Evolutionary conservation across 805 yeast species (phyloP), one percentile per base, ranked within the genome.

Genomic region (Blastobotrys mokoenaii): DNA sequence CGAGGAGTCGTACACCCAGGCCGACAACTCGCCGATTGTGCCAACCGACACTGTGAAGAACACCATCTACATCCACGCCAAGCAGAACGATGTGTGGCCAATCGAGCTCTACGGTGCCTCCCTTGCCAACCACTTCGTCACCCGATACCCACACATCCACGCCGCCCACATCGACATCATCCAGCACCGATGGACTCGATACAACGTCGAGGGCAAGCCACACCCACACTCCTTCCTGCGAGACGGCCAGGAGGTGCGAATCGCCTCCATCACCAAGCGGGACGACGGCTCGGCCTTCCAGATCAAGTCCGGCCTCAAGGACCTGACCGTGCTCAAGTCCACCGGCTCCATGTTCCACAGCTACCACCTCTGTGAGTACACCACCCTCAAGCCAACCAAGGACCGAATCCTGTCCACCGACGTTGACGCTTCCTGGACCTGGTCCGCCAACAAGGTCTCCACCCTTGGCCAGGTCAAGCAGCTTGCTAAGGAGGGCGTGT

Each of bases 21-120:
- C 96, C 33, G 94, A 89, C 67, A 89, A 89, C 69, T 61, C 84
- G 2, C 76, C 84, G n/a, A 80, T 89, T 58, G 94, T 89, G 41
- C 96, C 97, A 48, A 89, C 97, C 7, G 96, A 88, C 65, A 86
- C 96, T 1, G 88, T 87, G 46, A 88, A 88, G 67, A 88, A 88
- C 72, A 88, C 96, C 43, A 78, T 85, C 52, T 72, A 84, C 61
- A 73, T 89, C 30, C 81, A 84, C 53, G 96, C 96, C 52, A 84
- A 83, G 67, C 80, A 75, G 59, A 73, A 77, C 41, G 85, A 87
- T 51, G 90, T 84, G 41, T 84, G 89, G 84, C 96, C 96, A 48
- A 81, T 84, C 53, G 97, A 89, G 72, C 73, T 82, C 46, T 89
- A 86, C 65, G 96, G 93, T 29, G 87, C 89, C 31, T 85, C 78